phyloP scores from a whole-genome alignment of 192 early-diverging fungal species.

The Coemansia sp. region DNA sequence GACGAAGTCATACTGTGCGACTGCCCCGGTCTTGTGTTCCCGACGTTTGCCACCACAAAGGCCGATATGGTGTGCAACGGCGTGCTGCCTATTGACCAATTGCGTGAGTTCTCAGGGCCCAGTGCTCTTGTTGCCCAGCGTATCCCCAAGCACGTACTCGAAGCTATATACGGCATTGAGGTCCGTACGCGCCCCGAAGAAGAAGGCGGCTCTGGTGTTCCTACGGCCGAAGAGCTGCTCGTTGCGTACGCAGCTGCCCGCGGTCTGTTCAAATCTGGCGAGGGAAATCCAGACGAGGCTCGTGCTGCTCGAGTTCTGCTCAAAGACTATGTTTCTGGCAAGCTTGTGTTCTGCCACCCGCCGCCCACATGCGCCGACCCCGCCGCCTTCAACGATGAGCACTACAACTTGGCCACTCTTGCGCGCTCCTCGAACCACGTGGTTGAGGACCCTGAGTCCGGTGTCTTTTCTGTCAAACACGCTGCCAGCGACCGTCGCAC shows the following conservation, averaged over 20 bases:
- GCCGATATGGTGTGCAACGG: conserved; percentile 99
- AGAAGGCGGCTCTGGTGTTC: conserved; percentile 72
- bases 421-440: conserved; percentile 40
- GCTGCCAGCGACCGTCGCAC: conserved; percentile 59
- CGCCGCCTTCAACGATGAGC: conserved; percentile 82
- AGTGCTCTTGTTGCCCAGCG: conserved; percentile 74
- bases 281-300: conserved; percentile 98
- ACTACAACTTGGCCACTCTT: conserved; percentile 63
- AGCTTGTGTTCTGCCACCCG: conserved; percentile 86
- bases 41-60: conserved; percentile 96
- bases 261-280: conserved; percentile 85
- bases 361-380: conserved; percentile 55
- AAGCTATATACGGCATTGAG: conserved; percentile 90
- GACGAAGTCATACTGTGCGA: conserved; percentile 88
- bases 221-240: conserved; percentile 89
- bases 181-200: conserved; percentile 75
- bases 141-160: conserved; percentile 84
- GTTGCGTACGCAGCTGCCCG: conserved; percentile 88
- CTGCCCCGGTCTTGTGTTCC: conserved; percentile 99
- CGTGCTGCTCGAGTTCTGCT: conserved; percentile 94
- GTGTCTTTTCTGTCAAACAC: conserved; percentile 50
- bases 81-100: conserved; percentile 97
- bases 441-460: conserved; percentile 56
- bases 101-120: conserved; percentile 92
- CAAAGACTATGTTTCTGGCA: conserved; percentile 97